Conservation (phyloP, 2,329 filamentous ascomycete genomes). For the Trichoderma afroharzianum region DNA sequence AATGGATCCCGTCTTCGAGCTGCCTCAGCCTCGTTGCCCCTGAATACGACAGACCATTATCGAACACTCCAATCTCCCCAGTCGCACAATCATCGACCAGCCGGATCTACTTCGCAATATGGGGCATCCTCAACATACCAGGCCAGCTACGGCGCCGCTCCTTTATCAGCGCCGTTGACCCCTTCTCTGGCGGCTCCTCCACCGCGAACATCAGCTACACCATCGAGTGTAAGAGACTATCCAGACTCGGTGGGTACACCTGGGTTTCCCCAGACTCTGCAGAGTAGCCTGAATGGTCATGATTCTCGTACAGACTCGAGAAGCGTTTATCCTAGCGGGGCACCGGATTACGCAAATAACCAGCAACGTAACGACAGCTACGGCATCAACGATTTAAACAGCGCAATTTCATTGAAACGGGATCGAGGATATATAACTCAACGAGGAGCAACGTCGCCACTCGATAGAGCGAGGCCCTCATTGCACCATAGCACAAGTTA, state of each 20-base stretch:
- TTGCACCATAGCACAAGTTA: not conserved
- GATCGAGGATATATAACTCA: constrained; percentile 11
- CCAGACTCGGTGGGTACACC: constrained; percentile 48
- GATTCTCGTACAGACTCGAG: constrained; percentile 42
- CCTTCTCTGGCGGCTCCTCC: constrained; percentile 14
- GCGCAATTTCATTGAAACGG: constrained; percentile 1
- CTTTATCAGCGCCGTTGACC: constrained; percentile 44
- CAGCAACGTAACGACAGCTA: constrained; percentile 14
- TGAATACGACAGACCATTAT: constrained; percentile 44
- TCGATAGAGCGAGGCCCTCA: not conserved
- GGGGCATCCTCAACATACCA: constrained; percentile 45
- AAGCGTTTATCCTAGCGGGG: constrained; percentile 40
- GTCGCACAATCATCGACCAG: not conserved
- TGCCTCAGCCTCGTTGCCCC: constrained; percentile 45
- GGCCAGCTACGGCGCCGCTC: constrained; percentile 51
- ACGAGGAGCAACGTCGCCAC: not conserved
- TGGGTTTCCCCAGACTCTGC: constrained; percentile 50
- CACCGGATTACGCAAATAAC: constrained; percentile 24
- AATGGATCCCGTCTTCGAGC: constrained; percentile 47
- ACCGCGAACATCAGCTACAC: constrained; percentile 23
- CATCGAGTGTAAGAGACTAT: constrained; percentile 42
- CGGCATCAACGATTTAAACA: not conserved
- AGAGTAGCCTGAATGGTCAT: constrained; percentile 23
- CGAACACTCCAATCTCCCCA: constrained; percentile 26
- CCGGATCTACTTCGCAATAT: constrained; percentile 37